Evolutionary conservation across 1,139 yeast genomes (phyloP).

Genomic region (Pneumocystis carinii): DNA sequence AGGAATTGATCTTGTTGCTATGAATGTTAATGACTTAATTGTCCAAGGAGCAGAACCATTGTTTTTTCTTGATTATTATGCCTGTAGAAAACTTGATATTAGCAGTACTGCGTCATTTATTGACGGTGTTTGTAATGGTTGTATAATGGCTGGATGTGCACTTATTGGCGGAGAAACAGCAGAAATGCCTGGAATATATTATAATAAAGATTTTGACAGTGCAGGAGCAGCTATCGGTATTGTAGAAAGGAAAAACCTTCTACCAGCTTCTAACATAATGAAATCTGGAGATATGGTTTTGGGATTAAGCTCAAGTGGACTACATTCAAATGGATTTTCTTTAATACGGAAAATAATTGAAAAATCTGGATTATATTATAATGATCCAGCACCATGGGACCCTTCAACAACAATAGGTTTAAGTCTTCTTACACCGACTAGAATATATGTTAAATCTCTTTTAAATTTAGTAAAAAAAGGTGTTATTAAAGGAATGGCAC

Average conservation of each 20-base stretch:
- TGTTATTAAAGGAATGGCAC: slow-evolving; percentile 74
- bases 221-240: slow-evolving; percentile 99
- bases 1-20: slow-evolving; percentile 80
- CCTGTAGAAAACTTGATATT: slow-evolving; percentile 81
- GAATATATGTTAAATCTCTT: slow-evolving; percentile 83
- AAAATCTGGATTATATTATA: slow-evolving; percentile 50
- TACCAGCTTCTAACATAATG: slow-evolving; percentile 61
- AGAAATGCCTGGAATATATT: slow-evolving; percentile 99
- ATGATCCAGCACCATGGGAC: slow-evolving; percentile 76
- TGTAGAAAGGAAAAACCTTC: slow-evolving; percentile 59
- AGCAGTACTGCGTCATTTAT: slow-evolving; percentile 77
- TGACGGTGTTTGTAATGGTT: slow-evolving; percentile 90
- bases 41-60: slow-evolving; percentile 99
- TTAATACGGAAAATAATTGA: slow-evolving; percentile 89
- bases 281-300: slow-evolving; percentile 62
- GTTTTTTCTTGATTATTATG: slow-evolving; percentile 89
- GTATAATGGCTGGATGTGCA: slow-evolving; percentile 91
- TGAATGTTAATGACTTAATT: slow-evolving; percentile 94
- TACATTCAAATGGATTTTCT: slow-evolving; percentile 94
- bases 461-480: slow-evolving; percentile 57
- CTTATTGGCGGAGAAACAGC: slow-evolving; percentile 98
- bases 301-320: slow-evolving; percentile 82
- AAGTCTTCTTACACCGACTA: slow-evolving; percentile 76
- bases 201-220: slow-evolving; percentile 89
- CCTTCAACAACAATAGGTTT: slow-evolving; percentile 63